Conservation (phyloP, 2,329 filamentous ascomycete species). For the Annulohypoxylon truncatum region DNA sequence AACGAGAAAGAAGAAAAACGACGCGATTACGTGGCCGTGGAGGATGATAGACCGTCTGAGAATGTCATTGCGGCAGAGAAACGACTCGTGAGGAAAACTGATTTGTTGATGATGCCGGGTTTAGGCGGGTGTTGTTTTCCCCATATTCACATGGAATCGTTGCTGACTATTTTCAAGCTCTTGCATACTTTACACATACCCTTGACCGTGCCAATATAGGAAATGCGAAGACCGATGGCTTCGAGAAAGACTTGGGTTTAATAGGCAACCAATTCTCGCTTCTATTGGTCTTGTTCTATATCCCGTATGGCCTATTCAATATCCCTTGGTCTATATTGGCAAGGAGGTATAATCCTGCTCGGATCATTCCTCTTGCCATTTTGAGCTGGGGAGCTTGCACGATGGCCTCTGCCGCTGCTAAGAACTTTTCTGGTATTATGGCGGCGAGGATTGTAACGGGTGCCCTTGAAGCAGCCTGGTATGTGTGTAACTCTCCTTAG, state of each 20-base stretch:
- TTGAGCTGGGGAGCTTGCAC: conserved; percentile 61
- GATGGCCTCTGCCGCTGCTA: conserved; percentile 60
- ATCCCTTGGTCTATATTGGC: conserved; percentile 62
- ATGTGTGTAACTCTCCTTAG: conserved; percentile 53
- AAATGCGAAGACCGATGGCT: conserved; percentile 62
- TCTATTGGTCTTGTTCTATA: conserved; percentile 62
- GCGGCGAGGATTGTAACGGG: conserved; percentile 61
- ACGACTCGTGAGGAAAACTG: conserved; percentile 35
- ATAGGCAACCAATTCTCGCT: conserved; percentile 57
- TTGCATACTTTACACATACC: conserved; percentile 34
- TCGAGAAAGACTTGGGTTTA: conserved; percentile 54
- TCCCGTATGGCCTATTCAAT: conserved; percentile 62
- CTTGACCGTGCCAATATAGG: conserved; percentile 54
- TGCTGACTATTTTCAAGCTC: conserved; percentile 16
- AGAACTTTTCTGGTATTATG: conserved; percentile 61
- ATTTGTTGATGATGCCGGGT: conserved; percentile 37
- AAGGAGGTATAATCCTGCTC: conserved; percentile 53
- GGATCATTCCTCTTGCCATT: conserved; percentile 57
- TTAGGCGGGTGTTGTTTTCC: conserved; percentile 23
- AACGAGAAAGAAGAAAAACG: conserved; percentile 27
- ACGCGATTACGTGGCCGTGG: conserved; percentile 5
- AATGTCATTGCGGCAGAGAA: conserved; percentile 27
- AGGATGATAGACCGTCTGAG: conserved; percentile 9
- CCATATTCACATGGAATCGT: background rate
- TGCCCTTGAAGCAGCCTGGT: conserved; percentile 60